Conservation (phyloP, 202 grass and related monocot species). For the Zizania palustris region DNA sequence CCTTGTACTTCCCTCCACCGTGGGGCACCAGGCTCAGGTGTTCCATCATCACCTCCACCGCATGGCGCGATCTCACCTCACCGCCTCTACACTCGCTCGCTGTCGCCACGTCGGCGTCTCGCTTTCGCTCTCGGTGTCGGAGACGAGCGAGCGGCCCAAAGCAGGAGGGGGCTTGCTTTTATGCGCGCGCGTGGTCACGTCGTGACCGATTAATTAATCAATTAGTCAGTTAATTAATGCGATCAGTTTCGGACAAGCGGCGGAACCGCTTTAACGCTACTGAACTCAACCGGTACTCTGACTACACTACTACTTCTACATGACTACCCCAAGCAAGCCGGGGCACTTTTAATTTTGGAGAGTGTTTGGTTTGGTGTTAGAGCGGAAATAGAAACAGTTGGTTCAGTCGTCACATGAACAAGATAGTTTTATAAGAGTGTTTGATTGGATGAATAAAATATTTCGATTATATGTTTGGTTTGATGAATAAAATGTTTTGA, state of each 20-base stretch:
- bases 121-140: conserved; percentile 42
- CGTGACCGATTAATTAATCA: not conserved
- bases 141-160: not conserved
- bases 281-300: not conserved
- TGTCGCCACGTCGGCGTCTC: not conserved
- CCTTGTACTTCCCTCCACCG: conserved; percentile 54
- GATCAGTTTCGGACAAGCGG: not conserved
- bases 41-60: conserved; percentile 53
- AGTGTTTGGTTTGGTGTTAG: too few species aligned
- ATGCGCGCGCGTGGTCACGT: conserved; percentile 1
- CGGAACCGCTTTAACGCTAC: not conserved
- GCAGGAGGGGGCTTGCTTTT: conserved; percentile 8
- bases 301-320: not conserved
- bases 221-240: not conserved
- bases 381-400: too few species aligned
- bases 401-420: too few species aligned
- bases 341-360: too few species aligned
- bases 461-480: too few species aligned
- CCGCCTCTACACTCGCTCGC: not conserved
- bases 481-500: too few species aligned
- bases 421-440: too few species aligned
- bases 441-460: too few species aligned
- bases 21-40: conserved; percentile 66
- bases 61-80: not conserved
- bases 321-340: not conserved